These are phyloP conservation scores for Penicillium lagena DNA, from an alignment of 495 filamentous ascomycete species.

Conservation along the genomic window DNA sequence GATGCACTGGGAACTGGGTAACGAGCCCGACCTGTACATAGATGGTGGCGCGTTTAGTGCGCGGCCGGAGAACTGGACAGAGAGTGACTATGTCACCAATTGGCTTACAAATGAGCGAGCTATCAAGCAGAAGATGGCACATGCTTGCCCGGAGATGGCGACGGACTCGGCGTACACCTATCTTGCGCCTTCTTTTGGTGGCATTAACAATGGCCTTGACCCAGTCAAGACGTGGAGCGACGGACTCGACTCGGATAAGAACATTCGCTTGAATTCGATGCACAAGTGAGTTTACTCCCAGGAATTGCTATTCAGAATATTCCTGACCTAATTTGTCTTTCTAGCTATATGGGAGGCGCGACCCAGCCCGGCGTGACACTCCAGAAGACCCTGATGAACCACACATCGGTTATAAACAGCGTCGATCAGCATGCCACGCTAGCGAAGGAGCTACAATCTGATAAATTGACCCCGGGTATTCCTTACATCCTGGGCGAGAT, in stretches of 20 bases:
- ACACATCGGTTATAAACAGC: slow-evolving; percentile 46
- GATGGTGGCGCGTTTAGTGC: slow-evolving; percentile 47
- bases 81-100: slow-evolving; percentile 51
- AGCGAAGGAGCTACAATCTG: slow-evolving; percentile 27
- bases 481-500: slow-evolving; percentile 61
- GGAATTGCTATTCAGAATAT: slow-evolving; percentile 4
- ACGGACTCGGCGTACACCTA: slow-evolving; percentile 38
- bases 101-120: slow-evolving; percentile 51
- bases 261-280: slow-evolving; percentile 51
- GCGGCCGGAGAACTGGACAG: slow-evolving; percentile 48
- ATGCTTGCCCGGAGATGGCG: slow-evolving; percentile 46
- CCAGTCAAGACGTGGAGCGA: slow-evolving; percentile 43
- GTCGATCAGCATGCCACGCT: slow-evolving; percentile 42
- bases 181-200: slow-evolving; percentile 57
- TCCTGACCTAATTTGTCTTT: background rate
- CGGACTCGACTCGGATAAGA: slow-evolving; percentile 41
- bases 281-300: slow-evolving; percentile 48
- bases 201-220: slow-evolving; percentile 46
- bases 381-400: slow-evolving; percentile 60
- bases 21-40: slow-evolving; percentile 61
- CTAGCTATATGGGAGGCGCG: slow-evolving; percentile 60
- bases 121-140: slow-evolving; percentile 41
- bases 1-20: slow-evolving; percentile 57
- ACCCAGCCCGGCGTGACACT: slow-evolving; percentile 57
- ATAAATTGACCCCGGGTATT: slow-evolving; percentile 31